phyloP scores from a whole-genome alignment of 2,329 filamentous ascomycete species.

The Xylaria hypoxylon region DNA sequence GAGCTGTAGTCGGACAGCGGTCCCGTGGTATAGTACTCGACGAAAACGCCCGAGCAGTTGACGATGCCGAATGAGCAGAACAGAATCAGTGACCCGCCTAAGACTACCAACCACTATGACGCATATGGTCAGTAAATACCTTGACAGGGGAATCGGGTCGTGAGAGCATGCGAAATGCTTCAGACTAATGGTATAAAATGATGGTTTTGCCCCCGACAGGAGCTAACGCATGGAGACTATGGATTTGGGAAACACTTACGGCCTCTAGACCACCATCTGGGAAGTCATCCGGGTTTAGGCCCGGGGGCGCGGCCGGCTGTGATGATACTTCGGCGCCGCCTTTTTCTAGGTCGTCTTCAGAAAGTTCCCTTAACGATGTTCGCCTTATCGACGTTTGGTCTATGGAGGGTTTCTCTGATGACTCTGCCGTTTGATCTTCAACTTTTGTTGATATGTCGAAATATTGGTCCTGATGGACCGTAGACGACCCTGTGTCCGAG shows the following conservation, averaged over 20 bases:
- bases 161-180: neutral
- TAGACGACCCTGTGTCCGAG: slow-evolving; percentile 44
- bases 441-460: slow-evolving; percentile 38
- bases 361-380: slow-evolving; percentile 45
- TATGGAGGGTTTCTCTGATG: slow-evolving; percentile 37
- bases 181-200: neutral
- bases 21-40: slow-evolving; percentile 64
- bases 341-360: slow-evolving; percentile 51
- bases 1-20: slow-evolving; percentile 60
- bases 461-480: slow-evolving; percentile 35
- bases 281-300: slow-evolving; percentile 62
- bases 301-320: slow-evolving; percentile 44
- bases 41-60: slow-evolving; percentile 65
- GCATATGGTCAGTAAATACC: slow-evolving; percentile 27
- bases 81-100: slow-evolving; percentile 43
- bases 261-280: slow-evolving; percentile 69
- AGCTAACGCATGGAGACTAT: neutral
- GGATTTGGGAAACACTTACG: slow-evolving; percentile 28
- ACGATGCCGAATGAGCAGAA: slow-evolving; percentile 56
- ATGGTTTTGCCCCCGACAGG: neutral
- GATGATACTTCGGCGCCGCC: slow-evolving; percentile 28
- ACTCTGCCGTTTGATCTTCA: slow-evolving; percentile 33
- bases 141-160: neutral
- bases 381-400: slow-evolving; percentile 47
- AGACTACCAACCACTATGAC: slow-evolving; percentile 39